A percentile compares a stretch with the other conserved stretches of the same genome.
These are phyloP conservation scores for Acacia crassicarpa DNA, from an alignment of 306 rosid genomes.

Conservation along the genomic window DNA sequence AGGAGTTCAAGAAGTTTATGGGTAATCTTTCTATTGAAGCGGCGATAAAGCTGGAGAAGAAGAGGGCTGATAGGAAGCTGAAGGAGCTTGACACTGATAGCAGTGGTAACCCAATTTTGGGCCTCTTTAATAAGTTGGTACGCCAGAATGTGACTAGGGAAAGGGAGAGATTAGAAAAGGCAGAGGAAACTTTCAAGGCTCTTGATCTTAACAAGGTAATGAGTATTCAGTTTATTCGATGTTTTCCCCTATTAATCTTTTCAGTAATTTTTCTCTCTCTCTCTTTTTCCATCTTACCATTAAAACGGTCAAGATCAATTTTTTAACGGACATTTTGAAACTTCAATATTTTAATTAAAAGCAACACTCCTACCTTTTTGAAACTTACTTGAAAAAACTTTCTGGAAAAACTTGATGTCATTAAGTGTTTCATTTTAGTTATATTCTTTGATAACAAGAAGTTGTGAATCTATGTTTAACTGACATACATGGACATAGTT, in stretches of 20 bases:
- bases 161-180: constrained; percentile 70
- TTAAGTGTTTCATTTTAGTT: not conserved
- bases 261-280: no score
- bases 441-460: not conserved
- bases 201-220: constrained; percentile 83
- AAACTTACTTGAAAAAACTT: no score
- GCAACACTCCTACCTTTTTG: no score
- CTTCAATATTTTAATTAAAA: no score
- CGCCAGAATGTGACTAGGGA: constrained; percentile 56
- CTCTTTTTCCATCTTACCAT: no score
- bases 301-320: no score
- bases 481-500: no score
- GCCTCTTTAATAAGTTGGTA: constrained; percentile 39
- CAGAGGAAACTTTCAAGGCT: constrained; percentile 69
- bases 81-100: constrained; percentile 70
- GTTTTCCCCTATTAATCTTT: not conserved
- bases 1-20: constrained; percentile 84
- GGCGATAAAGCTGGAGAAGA: constrained; percentile 89
- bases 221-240: not conserved
- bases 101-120: constrained; percentile 51
- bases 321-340: no score
- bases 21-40: constrained; percentile 89
- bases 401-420: not conserved
- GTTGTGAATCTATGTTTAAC: not conserved
- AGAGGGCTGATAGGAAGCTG: constrained; percentile 81